Conservation (phyloP, 176 grass and related monocot species). For the Alloteropsis semialata region DNA sequence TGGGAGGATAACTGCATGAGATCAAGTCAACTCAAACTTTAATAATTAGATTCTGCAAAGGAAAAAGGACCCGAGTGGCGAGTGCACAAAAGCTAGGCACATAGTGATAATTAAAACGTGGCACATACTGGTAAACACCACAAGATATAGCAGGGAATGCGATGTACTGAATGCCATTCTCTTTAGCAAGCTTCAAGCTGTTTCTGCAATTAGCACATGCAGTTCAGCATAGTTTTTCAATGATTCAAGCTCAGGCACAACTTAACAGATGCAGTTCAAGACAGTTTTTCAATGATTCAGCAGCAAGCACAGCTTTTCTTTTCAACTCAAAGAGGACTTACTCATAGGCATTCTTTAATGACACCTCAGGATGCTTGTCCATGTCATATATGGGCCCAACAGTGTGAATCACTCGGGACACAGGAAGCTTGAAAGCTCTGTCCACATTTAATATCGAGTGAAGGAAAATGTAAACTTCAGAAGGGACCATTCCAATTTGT, state of each 20-base stretch:
- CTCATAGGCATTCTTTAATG: conserved; percentile 80
- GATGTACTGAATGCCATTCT: conserved; percentile 82
- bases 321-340: conserved; percentile 16
- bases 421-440: conserved; percentile 84
- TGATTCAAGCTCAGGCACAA: background rate
- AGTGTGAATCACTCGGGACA: conserved; percentile 83
- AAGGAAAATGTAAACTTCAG: background rate
- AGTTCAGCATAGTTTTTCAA: conserved; percentile 15
- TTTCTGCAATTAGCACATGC: conserved; percentile 66
- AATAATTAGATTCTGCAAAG: background rate
- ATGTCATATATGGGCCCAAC: conserved; percentile 81
- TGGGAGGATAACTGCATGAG: conserved; percentile 60
- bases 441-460: conserved; percentile 13
- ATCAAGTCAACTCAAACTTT: conserved; percentile 14
- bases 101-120: conserved; percentile 20
- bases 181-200: conserved; percentile 89
- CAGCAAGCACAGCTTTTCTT: background rate
- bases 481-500: background rate
- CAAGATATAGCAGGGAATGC: conserved; percentile 96
- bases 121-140: conserved; percentile 67
- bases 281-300: conserved; percentile 17
- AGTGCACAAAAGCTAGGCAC: background rate
- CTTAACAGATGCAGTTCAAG: conserved; percentile 20
- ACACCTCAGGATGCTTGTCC: conserved; percentile 61
- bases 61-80: background rate